Percentiles rank a stretch among this genome's conserved stretches.
phyloP scores from a whole-genome alignment of 1,139 yeast species.

The Saccharomyces hybrid region DNA sequence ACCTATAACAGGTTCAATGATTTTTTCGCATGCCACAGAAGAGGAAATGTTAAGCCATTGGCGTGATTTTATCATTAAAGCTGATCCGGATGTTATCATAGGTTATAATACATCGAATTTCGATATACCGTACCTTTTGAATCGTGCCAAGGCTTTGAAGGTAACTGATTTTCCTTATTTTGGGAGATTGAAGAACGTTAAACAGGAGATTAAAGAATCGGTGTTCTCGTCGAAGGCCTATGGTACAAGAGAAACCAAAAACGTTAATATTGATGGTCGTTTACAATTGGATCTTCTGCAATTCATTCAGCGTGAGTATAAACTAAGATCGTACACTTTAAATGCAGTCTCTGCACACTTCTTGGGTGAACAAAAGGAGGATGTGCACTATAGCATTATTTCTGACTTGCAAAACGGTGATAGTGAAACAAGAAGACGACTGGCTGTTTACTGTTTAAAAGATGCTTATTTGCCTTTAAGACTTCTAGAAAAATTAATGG shows the following conservation, averaged over 20 bases:
- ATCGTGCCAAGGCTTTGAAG: conserved; percentile 72
- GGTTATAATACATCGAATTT: conserved; percentile 94
- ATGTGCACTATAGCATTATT: conserved; percentile 93
- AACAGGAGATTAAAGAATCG: conserved; percentile 74
- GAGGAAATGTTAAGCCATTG: conserved; percentile 76
- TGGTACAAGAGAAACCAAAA: conserved; percentile 92
- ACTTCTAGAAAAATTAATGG: conserved; percentile 86
- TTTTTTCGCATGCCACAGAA: conserved; percentile 68
- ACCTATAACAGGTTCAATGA: conserved; percentile 89
- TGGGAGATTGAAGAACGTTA: conserved; percentile 61
- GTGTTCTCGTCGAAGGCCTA: conserved; percentile 91
- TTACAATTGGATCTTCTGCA: conserved; percentile 91
- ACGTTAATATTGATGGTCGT: conserved; percentile 89
- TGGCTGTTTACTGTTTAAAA: conserved; percentile 94
- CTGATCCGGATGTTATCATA: conserved; percentile 93
- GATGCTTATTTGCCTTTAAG: conserved; percentile 92
- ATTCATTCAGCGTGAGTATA: conserved; percentile 89
- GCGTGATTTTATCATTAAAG: conserved; percentile 74
- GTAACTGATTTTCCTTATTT: conserved; percentile 73
- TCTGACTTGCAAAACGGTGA: conserved; percentile 91
- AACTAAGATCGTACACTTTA: conserved; percentile 86
- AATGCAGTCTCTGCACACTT: conserved; percentile 95
- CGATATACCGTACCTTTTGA: conserved; percentile 87
- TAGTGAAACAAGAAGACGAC: conserved; percentile 83
- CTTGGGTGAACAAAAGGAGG: conserved; percentile 93